These are phyloP conservation scores for Lichtheimia ornata DNA, from an alignment of 371 early-diverging fungal genomes.

Conservation along the genomic window DNA sequence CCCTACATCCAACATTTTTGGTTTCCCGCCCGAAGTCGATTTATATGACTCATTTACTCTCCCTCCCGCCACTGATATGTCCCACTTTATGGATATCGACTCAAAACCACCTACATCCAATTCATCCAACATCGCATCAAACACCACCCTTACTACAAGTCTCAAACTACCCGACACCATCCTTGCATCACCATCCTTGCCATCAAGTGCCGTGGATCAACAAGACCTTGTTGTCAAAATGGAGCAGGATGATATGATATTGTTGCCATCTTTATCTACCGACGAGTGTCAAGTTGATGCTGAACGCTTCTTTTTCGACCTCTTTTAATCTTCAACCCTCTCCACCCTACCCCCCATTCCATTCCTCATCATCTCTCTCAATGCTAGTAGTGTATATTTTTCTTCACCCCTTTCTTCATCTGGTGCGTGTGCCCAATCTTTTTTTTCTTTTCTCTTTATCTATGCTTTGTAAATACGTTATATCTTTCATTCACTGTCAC, in stretches of 20 bases:
- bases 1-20: slow-evolving; percentile 27
- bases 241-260: slow-evolving; percentile 18
- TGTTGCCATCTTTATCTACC: slow-evolving; percentile 9
- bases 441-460: background rate
- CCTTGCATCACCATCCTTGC: slow-evolving; percentile 22
- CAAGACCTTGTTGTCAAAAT: slow-evolving; percentile 28
- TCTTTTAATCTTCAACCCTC: slow-evolving; percentile 11
- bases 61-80: slow-evolving; percentile 31
- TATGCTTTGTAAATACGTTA: background rate
- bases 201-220: slow-evolving; percentile 27
- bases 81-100: slow-evolving; percentile 4
- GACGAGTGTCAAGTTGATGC: slow-evolving; percentile 16
- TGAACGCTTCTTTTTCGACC: slow-evolving; percentile 21
- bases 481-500: no score
- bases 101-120: slow-evolving; percentile 1
- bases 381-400: background rate
- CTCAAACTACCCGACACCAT: slow-evolving; percentile 16
- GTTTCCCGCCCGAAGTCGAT: slow-evolving; percentile 13
- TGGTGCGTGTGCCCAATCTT: background rate
- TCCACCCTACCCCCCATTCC: background rate
- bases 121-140: slow-evolving; percentile 10
- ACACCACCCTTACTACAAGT: slow-evolving; percentile 5
- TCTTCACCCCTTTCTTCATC: slow-evolving; percentile 4
- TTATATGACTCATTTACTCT: slow-evolving; percentile 42
- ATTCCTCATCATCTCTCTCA: slow-evolving; percentile 8